Percentiles rank a stretch among this genome's conserved stretches.
phyloP scores from a whole-genome alignment of 2,329 filamentous ascomycete species.

The Tolypocladium tropicale region DNA sequence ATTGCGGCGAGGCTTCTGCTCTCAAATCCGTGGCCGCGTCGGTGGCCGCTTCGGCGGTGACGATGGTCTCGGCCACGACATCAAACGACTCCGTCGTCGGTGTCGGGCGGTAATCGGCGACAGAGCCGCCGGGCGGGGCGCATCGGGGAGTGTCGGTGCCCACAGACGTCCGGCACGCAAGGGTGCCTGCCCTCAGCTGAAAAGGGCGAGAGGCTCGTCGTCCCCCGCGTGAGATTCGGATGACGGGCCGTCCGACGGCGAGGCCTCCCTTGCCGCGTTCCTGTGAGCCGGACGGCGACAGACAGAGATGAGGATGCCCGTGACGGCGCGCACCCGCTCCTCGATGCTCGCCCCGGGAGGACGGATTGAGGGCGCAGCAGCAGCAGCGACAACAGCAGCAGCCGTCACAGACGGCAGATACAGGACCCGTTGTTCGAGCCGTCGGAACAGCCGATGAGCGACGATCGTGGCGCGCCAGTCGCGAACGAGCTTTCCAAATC shows the following conservation, averaged over 20 bases:
- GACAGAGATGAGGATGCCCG: too few relatives aligned
- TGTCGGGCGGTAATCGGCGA: not conserved
- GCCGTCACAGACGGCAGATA: too few relatives aligned
- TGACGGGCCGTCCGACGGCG: too few relatives aligned
- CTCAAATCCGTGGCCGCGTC: not conserved
- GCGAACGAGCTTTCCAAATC: not conserved
- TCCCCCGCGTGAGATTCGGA: not conserved
- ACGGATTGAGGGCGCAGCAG: too few relatives aligned
- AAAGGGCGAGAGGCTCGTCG: too few relatives aligned
- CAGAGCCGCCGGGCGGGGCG: not conserved
- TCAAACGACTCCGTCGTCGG: not conserved
- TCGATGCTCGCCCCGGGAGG: too few relatives aligned
- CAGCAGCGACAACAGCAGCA: too few relatives aligned
- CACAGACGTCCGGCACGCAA: not conserved
- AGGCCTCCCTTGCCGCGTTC: too few relatives aligned
- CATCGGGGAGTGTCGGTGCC: not conserved
- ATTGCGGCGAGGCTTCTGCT: not conserved
- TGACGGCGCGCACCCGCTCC: too few relatives aligned
- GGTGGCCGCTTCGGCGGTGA: not conserved
- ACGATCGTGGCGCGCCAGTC: not conserved
- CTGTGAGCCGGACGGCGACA: too few relatives aligned
- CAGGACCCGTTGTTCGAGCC: not conserved
- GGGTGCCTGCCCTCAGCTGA: not conserved
- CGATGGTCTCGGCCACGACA: too few relatives aligned
- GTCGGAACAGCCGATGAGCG: not conserved